Evolutionary conservation across 192 early-diverging fungal species (phyloP).

Genomic region (Coemansia reversa): DNA sequence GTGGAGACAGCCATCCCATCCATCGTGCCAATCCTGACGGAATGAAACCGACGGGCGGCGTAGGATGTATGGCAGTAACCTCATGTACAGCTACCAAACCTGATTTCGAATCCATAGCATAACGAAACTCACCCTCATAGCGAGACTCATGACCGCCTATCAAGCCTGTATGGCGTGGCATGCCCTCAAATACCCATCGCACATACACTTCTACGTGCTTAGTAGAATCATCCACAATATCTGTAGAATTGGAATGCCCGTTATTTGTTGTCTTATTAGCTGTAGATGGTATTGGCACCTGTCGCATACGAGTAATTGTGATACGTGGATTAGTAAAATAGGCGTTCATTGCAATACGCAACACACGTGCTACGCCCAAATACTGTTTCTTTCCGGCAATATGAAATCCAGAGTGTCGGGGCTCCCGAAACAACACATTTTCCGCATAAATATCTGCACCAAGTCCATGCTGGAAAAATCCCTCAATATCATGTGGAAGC

Average conservation of each 20-base stretch:
- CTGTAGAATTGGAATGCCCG: neutral
- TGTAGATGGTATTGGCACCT: conserved; percentile 4
- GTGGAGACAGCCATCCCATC: conserved; percentile 43
- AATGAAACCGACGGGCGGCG: conserved; percentile 36
- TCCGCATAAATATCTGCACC: conserved; percentile 19
- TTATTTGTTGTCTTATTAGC: neutral
- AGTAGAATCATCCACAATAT: neutral
- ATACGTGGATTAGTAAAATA: conserved; percentile 28
- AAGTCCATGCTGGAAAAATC: conserved; percentile 34
- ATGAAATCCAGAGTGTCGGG: conserved; percentile 34
- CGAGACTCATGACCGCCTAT: conserved; percentile 29
- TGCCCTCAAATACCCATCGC: conserved; percentile 52
- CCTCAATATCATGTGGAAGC: conserved; percentile 45
- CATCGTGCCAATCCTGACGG: conserved; percentile 42
- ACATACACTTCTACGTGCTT: conserved; percentile 27
- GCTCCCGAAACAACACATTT: conserved; percentile 30
- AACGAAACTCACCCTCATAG: conserved; percentile 53
- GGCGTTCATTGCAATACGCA: conserved; percentile 37
- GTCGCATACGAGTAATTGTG: conserved; percentile 26
- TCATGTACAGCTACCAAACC: conserved; percentile 42
- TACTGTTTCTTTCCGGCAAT: conserved; percentile 30
- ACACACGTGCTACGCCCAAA: conserved; percentile 24
- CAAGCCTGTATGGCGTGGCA: conserved; percentile 33
- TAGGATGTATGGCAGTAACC: conserved; percentile 45
- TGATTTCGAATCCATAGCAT: conserved; percentile 24